These are phyloP conservation scores for Cryphonectria nitschkei DNA, from an alignment of 2,329 filamentous ascomycete species.

Conservation along the genomic window DNA sequence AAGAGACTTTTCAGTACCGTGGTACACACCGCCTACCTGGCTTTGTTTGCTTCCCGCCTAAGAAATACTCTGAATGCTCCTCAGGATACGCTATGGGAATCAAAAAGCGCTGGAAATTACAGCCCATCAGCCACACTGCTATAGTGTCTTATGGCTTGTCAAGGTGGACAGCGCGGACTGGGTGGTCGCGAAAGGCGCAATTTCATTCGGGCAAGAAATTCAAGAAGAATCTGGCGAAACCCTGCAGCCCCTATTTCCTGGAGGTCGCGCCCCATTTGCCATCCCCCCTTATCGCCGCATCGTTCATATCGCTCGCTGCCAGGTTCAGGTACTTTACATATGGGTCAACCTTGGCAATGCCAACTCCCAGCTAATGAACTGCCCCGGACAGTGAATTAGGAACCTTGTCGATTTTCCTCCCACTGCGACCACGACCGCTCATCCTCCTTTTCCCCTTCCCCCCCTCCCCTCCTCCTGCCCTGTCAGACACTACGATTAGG, in stretches of 20 bases:
- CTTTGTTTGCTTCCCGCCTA: neutral
- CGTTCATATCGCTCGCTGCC: conserved; percentile 7
- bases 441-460: conserved; percentile 7
- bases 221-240: conserved; percentile 7
- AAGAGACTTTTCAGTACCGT: neutral
- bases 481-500: conserved; percentile 6
- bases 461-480: neutral
- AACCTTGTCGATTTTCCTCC: conserved; percentile 9
- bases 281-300: conserved; percentile 14
- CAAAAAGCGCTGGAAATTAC: conserved; percentile 4
- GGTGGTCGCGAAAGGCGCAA: neutral
- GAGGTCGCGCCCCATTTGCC: conserved; percentile 2
- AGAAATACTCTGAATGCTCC: neutral
- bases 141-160: conserved; percentile 7
- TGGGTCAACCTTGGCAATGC: conserved; percentile 14
- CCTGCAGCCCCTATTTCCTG: conserved; percentile 13
- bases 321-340: conserved; percentile 9
- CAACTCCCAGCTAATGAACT: conserved; percentile 8
- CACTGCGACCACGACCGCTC: conserved; percentile 7
- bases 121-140: conserved; percentile 5
- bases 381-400: conserved; percentile 7
- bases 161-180: neutral
- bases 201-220: conserved; percentile 1
- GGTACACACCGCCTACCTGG: neutral
- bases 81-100: neutral